phyloP scores from a whole-genome alignment of 257 asterid species.

The Echium plantagineum region DNA sequence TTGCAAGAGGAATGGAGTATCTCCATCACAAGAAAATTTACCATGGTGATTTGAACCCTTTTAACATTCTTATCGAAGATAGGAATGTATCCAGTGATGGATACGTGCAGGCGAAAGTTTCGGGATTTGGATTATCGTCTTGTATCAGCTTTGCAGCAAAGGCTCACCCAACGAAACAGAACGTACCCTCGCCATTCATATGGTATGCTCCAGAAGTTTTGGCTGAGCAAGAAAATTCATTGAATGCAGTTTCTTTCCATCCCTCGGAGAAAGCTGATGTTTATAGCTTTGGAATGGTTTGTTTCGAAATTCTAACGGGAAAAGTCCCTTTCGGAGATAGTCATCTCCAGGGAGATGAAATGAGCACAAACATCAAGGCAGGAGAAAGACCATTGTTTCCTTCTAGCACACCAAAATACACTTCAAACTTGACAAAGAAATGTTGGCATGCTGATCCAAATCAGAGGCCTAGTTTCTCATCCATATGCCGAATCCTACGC shows the following conservation, averaged over 20 bases:
- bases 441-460: conserved; percentile 38
- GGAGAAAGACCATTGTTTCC: conserved; percentile 95
- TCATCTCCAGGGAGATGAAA: conserved; percentile 82
- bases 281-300: conserved; percentile 85
- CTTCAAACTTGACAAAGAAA: conserved; percentile 30
- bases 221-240: conserved; percentile 38
- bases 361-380: conserved; percentile 68
- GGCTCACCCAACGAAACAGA: conserved; percentile 21
- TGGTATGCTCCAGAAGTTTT: conserved; percentile 86
- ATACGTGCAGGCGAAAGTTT: conserved; percentile 51
- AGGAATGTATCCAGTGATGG: conserved; percentile 38
- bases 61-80: conserved; percentile 44
- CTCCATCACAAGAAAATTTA: conserved; percentile 59
- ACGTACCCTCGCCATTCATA: conserved; percentile 29
- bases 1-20: conserved; percentile 93
- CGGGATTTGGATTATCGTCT: conserved; percentile 46
- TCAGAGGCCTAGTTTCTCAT: conserved; percentile 33
- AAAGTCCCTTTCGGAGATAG: conserved; percentile 84
- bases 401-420: conserved; percentile 48
- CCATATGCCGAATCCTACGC: conserved; percentile 61
- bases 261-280: conserved; percentile 61
- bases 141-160: conserved; percentile 21
- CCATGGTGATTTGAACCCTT: conserved; percentile 72
- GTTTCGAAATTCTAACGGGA: conserved; percentile 78
- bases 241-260: conserved; percentile 16